Base-by-base conservation (phyloP, 139 green algal genomes). In the Dunaliella sp. region DNA sequence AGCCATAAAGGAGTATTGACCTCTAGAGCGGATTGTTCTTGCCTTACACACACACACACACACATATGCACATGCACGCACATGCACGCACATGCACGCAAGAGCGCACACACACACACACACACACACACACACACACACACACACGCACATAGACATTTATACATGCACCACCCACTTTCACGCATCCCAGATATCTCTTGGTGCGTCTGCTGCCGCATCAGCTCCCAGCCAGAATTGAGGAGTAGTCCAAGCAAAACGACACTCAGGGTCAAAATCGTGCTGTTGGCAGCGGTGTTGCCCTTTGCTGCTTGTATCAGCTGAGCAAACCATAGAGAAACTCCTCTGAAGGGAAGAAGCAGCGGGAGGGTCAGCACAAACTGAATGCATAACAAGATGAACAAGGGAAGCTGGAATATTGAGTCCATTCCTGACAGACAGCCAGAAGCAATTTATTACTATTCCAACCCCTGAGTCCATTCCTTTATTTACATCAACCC, bases 381-480 rank as follows among this genome's bases (percentile, higher is more conserved):
- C 22, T 88, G 86, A 0, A 83, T 21, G 26, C 78, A 35, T 2
- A 80, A 57, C 16, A 89, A 59, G 0, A 86, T 58, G 1, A 85
- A 84, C 3, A 91, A 83, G 3, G 88, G 88, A 0, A 91, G 38
- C 30, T 80, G 35, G 73, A 91, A 91, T 30, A 91, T 90, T 0
- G 84, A 87, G 24, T 90, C 88, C 88, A 90, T 90, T n/a, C 25
- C n/a, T 65, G 48, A 65, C 16, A 16, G 48, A 65, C 7, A 65
- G 7, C 7, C 7, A 65, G 48, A 16, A 26, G 48, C 16, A 26
- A 26, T 65, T 7, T 7, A 65, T 65, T 65, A 7, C 7, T 16
- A 65, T 65, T 65, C 16, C 7, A n/a, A n/a, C n/a, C n/a, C 16
- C 16, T 65, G 48, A 26, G 7, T 26, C 48, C 7, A 65, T 65